Conservation (phyloP, 2,329 filamentous ascomycete genomes). For the Nigrospora osmanthi region DNA sequence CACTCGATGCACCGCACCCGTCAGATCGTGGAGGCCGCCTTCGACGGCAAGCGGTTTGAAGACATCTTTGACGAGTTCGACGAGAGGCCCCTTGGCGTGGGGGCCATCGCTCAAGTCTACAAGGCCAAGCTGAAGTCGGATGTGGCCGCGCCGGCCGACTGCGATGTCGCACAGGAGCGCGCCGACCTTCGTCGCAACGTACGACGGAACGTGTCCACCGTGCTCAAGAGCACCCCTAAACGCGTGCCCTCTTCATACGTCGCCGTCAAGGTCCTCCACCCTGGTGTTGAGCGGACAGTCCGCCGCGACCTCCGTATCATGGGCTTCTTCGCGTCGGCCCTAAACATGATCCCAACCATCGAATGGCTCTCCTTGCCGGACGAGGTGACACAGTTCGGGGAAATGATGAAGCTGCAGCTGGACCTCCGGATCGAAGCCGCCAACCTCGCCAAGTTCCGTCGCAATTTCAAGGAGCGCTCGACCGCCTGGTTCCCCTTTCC, state of each 20-base stretch:
- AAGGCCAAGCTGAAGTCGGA: constrained; percentile 84
- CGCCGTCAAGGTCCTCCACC: constrained; percentile 92
- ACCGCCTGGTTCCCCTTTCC: constrained; percentile 98
- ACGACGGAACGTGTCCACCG: constrained; percentile 71
- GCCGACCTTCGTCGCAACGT: constrained; percentile 61
- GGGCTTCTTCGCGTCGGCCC: constrained; percentile 75
- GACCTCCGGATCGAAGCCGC: constrained; percentile 91
- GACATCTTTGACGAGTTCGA: constrained; percentile 97
- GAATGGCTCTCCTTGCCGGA: constrained; percentile 96
- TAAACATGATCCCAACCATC: constrained; percentile 87
- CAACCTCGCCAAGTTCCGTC: constrained; percentile 80
- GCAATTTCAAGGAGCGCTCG: constrained; percentile 80
- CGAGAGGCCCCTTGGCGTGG: constrained; percentile 81
- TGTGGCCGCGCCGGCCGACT: constrained; percentile 56
- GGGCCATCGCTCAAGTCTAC: constrained; percentile 96
- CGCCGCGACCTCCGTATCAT: constrained; percentile 91
- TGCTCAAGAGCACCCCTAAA: constrained; percentile 80
- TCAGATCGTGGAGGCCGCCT: constrained; percentile 71
- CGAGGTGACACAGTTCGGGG: constrained; percentile 87
- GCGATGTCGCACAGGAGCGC: constrained; percentile 44
- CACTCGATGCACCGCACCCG: constrained; percentile 79
- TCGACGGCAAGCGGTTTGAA: constrained; percentile 70
- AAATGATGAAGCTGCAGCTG: constrained; percentile 98
- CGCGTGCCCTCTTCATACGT: constrained; percentile 87
- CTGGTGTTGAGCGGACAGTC: constrained; percentile 81